Base-by-base conservation (phyloP, 768 basidiomycete genomes). In the Dentipellis sp. region DNA sequence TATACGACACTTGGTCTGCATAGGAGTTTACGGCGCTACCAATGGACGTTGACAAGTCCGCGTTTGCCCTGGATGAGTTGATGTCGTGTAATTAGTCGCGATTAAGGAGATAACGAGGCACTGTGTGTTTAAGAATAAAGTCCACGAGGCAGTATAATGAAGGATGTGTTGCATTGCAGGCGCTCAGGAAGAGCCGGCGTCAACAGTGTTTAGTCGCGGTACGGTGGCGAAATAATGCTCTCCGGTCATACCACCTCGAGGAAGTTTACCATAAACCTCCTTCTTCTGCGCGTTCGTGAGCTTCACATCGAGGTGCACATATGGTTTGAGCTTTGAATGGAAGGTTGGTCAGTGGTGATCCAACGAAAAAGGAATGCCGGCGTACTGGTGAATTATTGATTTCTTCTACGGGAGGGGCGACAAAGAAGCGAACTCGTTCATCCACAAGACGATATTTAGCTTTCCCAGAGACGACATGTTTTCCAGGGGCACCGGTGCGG, bases 401-500 rank as follows among this genome's bases (percentile, higher is more conserved):
- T 45, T 81, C 78, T 58, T 81, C 75, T 35, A 89, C 68, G 14
- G 81, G 76, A n/a, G 91, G 89, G 21, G 90, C 88, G 39, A 94
- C 82, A 59, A 85, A 92, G 51, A 90, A 80, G 64, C 91, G 78
- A 50, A 97, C 90, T 74, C 86, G 77, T 67, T 86, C 83, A 65
- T 95, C 89, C 55, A 91, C 62, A 14, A 97, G 74, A 54, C 86
- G 76, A 69, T 93, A 94, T 67, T 92, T 90, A 42, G 86, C 77
- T 64, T 84, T 83, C 42, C 91, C 89, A 42, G 78, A 69, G 17
- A 90, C 72, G 51, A 91, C 83, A 69, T 92, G 89, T 67, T 85
- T 82, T 68, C 93, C 91, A 17, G 91, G 91, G 22, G 92, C 88
- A 58, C 91, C 92, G 0, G 91, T 94, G 47, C 92, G 82, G 66